These are phyloP conservation scores for Cryptococcus amylolentus DNA, from an alignment of 1,284 basidiomycete species.

Conservation along the genomic window DNA sequence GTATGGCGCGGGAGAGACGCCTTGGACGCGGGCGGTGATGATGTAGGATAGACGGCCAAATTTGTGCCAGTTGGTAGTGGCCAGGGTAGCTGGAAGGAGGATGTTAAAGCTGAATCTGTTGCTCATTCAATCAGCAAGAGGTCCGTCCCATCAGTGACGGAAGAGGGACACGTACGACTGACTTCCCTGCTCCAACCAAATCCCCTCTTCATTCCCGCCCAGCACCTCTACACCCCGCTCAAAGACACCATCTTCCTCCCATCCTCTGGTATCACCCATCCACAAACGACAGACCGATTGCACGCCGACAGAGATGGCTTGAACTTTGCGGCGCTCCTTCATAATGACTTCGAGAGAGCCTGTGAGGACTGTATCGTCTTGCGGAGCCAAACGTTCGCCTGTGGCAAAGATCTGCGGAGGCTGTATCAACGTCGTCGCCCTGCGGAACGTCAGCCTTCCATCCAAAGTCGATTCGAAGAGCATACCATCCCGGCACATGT, in stretches of 20 bases:
- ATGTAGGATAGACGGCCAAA: constrained; percentile 31
- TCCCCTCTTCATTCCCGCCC: constrained; percentile 29
- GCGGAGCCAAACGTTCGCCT: constrained; percentile 22
- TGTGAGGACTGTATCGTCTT: constrained; percentile 39
- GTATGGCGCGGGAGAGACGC: neutral
- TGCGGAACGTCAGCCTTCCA: neutral
- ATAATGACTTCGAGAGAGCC: constrained; percentile 42
- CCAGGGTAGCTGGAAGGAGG: constrained; percentile 30
- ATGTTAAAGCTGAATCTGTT: constrained; percentile 29
- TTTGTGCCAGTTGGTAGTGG: constrained; percentile 26
- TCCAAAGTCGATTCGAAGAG: neutral
- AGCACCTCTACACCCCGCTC: constrained; percentile 38
- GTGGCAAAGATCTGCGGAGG: neutral
- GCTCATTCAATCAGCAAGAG: neutral
- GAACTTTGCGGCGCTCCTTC: constrained; percentile 37
- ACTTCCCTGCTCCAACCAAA: constrained; percentile 39
- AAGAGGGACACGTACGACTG: constrained; percentile 16
- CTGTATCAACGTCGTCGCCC: neutral
- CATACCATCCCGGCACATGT: neutral
- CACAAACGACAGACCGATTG: constrained; percentile 31
- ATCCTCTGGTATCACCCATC: constrained; percentile 28
- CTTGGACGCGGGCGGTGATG: constrained; percentile 23
- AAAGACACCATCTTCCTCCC: constrained; percentile 43
- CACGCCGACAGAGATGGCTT: constrained; percentile 38
- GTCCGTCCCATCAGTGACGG: neutral